phyloP scores from a whole-genome alignment of 2,329 filamentous ascomycete genomes.

The Colletotrichum lini region DNA sequence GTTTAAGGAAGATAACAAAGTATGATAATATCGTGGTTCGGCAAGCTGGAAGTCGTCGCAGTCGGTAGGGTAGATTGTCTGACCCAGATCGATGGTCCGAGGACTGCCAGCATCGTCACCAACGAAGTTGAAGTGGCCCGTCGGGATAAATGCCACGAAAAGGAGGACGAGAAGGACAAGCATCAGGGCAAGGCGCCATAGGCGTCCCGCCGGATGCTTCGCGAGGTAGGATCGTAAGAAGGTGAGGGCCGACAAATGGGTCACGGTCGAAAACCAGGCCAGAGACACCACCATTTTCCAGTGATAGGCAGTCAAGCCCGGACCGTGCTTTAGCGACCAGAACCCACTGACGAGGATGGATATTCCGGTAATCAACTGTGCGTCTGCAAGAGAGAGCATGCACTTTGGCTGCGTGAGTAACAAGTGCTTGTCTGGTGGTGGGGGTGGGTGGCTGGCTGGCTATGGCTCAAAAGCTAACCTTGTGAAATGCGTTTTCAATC shows the following conservation, averaged over 20 bases:
- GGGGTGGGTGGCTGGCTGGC: too few species aligned
- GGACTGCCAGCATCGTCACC: not conserved
- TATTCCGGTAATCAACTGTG: conserved; percentile 4
- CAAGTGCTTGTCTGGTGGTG: too few species aligned
- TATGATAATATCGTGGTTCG: not conserved
- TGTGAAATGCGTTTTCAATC: not conserved
- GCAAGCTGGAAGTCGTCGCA: conserved; percentile 3
- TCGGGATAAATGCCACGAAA: not conserved
- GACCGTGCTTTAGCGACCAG: not conserved
- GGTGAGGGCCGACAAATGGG: conserved; percentile 16
- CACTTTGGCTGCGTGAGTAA: not conserved
- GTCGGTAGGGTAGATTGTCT: not conserved
- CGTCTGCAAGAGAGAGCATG: conserved; percentile 13
- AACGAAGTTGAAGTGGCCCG: conserved; percentile 8
- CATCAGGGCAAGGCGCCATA: not conserved
- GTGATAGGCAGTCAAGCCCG: conserved; percentile 17
- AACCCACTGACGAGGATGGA: conserved; percentile 14
- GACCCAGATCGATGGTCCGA: not conserved
- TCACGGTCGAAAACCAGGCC: conserved; percentile 14
- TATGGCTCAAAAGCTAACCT: not conserved
- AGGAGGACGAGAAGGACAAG: not conserved
- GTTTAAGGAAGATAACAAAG: too few species aligned
- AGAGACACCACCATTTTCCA: conserved; percentile 20
- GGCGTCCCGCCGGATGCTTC: not conserved
- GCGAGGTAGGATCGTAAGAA: conserved; percentile 2